Percentiles rank a stretch among this genome's conserved stretches.
Conservation (phyloP, 2,329 filamentous ascomycete genomes). For the Chaetothyriales sp. region DNA sequence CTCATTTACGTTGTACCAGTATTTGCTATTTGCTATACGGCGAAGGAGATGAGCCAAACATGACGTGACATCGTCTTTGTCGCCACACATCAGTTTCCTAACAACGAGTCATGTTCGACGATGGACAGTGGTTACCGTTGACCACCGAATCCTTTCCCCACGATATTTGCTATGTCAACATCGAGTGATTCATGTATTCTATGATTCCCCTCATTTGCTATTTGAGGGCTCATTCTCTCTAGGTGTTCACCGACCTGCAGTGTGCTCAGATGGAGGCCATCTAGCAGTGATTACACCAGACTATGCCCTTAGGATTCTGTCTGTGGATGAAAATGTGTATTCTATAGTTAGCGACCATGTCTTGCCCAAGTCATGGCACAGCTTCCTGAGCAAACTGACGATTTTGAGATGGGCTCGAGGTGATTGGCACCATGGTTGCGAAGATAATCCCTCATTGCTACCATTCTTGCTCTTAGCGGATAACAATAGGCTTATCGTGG, state of each 20-base stretch:
- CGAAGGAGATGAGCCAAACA: no score
- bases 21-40: no score
- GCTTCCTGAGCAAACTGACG: not conserved
- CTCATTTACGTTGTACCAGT: no score
- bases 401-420: not conserved
- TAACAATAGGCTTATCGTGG: constrained; percentile 7
- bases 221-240: not conserved
- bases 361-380: not conserved
- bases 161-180: not conserved
- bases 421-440: not conserved
- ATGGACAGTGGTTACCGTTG: not conserved
- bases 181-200: not conserved
- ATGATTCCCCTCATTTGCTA: not conserved
- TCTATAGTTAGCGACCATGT: not conserved
- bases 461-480: constrained; percentile 11
- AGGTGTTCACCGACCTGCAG: not conserved
- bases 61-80: not conserved
- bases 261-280: not conserved
- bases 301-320: not conserved
- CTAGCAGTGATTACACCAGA: constrained; percentile 1
- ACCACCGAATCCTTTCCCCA: not conserved
- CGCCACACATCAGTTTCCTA: not conserved
- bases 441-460: not conserved
- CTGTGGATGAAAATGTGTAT: not conserved
- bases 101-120: not conserved